These are phyloP conservation scores for Cantharellus cinnabarinus DNA, from an alignment of 768 basidiomycete genomes.

Conservation along the genomic window DNA sequence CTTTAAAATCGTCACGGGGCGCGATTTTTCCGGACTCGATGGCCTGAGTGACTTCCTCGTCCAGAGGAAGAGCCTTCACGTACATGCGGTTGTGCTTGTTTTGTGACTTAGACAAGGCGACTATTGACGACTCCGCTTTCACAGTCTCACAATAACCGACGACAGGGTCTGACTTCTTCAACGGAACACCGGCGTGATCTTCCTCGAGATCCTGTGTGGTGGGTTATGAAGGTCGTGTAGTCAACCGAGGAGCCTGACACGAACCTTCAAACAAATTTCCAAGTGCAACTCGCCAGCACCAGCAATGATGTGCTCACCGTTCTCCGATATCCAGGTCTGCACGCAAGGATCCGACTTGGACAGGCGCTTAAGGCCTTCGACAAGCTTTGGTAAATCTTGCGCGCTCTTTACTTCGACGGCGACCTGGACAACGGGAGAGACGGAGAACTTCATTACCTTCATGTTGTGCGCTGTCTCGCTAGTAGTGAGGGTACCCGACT, in stretches of 20 bases:
- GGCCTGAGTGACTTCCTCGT: constrained; percentile 82
- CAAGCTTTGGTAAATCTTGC: constrained; percentile 94
- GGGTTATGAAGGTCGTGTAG: background rate
- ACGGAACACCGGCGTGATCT: constrained; percentile 97
- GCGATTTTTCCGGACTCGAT: constrained; percentile 74
- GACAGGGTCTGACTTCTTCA: constrained; percentile 95
- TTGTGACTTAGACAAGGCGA: constrained; percentile 95
- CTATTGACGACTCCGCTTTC: constrained; percentile 83
- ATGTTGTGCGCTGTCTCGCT: constrained; percentile 99
- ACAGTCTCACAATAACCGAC: constrained; percentile 97
- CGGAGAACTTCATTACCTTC: constrained; percentile 99
- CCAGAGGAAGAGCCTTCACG: constrained; percentile 79
- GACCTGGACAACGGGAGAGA: constrained; percentile 96
- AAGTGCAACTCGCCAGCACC: constrained; percentile 98
- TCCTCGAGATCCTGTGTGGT: constrained; percentile 76
- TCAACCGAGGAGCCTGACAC: background rate
- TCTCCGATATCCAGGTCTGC: constrained; percentile 78
- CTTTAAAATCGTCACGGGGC: constrained; percentile 94
- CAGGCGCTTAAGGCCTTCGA: constrained; percentile 99
- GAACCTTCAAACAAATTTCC: constrained; percentile 96
- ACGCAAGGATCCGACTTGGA: constrained; percentile 99
- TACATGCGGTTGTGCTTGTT: constrained; percentile 99
- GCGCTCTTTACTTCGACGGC: constrained; percentile 99
- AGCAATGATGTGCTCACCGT: constrained; percentile 96
- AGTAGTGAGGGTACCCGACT: constrained; percentile 93